Percentiles rank a stretch among this genome's conserved stretches.
phyloP scores from a whole-genome alignment of 192 early-diverging fungal genomes.

The Oehlia diaphana region DNA sequence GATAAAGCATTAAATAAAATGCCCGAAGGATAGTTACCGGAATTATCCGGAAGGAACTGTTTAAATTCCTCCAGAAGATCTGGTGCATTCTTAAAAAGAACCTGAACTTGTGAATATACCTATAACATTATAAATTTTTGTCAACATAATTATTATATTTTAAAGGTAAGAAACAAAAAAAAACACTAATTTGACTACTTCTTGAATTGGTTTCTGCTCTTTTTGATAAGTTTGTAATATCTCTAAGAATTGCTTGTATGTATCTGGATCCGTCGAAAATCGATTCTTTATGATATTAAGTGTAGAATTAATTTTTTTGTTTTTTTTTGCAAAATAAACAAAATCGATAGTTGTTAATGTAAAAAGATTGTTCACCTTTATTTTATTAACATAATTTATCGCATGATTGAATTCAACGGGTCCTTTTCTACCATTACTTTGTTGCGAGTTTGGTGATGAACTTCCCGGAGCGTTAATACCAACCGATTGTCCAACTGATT shows the following conservation, averaged over 20 bases:
- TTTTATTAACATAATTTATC: slow-evolving; percentile 99
- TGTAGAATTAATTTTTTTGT: neutral
- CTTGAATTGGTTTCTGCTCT: slow-evolving; percentile 93
- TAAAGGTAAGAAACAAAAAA: neutral
- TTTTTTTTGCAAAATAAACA: too few relatives aligned
- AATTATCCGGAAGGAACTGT: slow-evolving; percentile 93
- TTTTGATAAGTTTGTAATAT: slow-evolving; percentile 98
- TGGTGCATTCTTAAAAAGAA: slow-evolving; percentile 79
- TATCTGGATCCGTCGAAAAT: slow-evolving; percentile 89
- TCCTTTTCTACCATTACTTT: slow-evolving; percentile 50
- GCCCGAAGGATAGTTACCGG: slow-evolving; percentile 51
- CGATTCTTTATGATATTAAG: slow-evolving; percentile 62
- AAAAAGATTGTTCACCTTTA: slow-evolving; percentile 65
- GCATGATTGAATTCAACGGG: slow-evolving; percentile 98
- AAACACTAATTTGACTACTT: slow-evolving; percentile 47
- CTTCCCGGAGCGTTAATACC: neutral
- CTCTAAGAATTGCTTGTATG: slow-evolving; percentile 96
- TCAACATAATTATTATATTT: neutral
- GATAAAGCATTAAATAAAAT: slow-evolving; percentile 43
- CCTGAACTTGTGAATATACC: slow-evolving; percentile 94
- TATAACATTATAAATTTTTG: slow-evolving; percentile 27
- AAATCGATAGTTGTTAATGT: neutral
- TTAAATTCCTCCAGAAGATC: slow-evolving; percentile 98
- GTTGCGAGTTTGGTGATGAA: slow-evolving; percentile 34
- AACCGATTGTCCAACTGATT: slow-evolving; percentile 3